A percentile compares a stretch with the other conserved stretches of the same genome.
Conservation (phyloP, 176 grass and related monocot genomes). For the Oryza coarctata region DNA sequence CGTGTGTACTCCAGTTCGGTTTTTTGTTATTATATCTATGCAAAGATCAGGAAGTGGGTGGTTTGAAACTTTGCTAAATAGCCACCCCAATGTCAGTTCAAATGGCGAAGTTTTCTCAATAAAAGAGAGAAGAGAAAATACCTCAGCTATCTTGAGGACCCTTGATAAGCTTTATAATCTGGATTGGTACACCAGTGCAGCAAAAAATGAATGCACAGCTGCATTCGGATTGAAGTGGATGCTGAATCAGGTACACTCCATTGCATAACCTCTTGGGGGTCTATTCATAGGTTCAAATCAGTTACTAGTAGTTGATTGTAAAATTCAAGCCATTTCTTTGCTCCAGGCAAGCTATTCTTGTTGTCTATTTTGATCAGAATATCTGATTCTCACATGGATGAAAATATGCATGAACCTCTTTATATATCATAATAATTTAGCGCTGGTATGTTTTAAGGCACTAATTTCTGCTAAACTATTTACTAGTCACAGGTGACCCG, state of each 20-base stretch:
- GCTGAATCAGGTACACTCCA: slow-evolving; percentile 74
- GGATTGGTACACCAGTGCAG: slow-evolving; percentile 84
- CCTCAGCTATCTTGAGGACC: slow-evolving; percentile 50
- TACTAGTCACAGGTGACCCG: neutral
- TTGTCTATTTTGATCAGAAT: neutral
- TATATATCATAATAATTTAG: neutral
- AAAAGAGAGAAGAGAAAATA: slow-evolving; percentile 52
- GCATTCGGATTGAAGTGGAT: slow-evolving; percentile 97
- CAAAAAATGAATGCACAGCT: slow-evolving; percentile 84
- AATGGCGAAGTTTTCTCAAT: slow-evolving; percentile 86
- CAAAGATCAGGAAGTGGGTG: slow-evolving; percentile 97
- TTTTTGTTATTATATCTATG: slow-evolving; percentile 82
- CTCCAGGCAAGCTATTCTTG: neutral
- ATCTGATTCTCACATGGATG: neutral
- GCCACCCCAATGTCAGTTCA: slow-evolving; percentile 92
- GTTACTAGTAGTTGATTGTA: neutral
- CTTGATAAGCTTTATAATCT: slow-evolving; percentile 74
- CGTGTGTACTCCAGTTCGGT: slow-evolving; percentile 66
- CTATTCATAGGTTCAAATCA: neutral
- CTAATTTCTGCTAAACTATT: neutral
- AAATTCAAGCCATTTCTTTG: neutral
- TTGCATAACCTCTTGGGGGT: neutral
- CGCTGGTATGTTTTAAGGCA: neutral
- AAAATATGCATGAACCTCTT: neutral
- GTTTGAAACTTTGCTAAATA: slow-evolving; percentile 96